A percentile compares a stretch with the other conserved stretches of the same genome.
Evolutionary conservation across 1,139 yeast genomes (phyloP).

Genomic region (Yamadazyma taylorii): DNA sequence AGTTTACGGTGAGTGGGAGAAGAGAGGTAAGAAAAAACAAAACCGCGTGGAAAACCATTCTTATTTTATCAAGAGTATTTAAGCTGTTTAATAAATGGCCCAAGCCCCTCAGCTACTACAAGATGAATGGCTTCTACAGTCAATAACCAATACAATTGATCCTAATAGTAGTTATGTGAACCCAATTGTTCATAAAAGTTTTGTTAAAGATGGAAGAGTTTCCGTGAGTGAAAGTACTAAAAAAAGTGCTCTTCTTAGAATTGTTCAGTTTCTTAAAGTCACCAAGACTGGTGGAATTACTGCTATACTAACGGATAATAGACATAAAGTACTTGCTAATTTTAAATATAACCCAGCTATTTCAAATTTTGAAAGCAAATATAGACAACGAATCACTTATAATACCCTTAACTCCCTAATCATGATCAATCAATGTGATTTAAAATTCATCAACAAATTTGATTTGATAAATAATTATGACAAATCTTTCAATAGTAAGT

Average conservation of each 20-base stretch:
- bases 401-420: constrained; percentile 27
- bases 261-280: constrained; percentile 23
- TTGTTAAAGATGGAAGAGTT: constrained; percentile 14
- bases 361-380: constrained; percentile 27
- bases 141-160: constrained; percentile 3
- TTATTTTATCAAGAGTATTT: neutral
- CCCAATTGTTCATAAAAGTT: constrained; percentile 19
- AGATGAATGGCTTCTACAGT: constrained; percentile 23
- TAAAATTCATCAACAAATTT: constrained; percentile 21
- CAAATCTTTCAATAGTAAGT: constrained; percentile 5
- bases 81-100: constrained; percentile 1
- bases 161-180: constrained; percentile 6
- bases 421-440: constrained; percentile 25
- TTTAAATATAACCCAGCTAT: constrained; percentile 31
- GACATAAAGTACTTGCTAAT: constrained; percentile 29
- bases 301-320: constrained; percentile 32
- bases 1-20: too few species aligned
- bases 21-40: too few species aligned
- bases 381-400: constrained; percentile 34
- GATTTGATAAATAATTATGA: constrained; percentile 18
- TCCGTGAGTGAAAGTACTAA: neutral
- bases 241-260: constrained; percentile 27
- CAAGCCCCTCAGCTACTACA: constrained; percentile 17
- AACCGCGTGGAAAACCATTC: too few species aligned
- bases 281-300: constrained; percentile 24